Percentiles rank a stretch among this genome's conserved stretches.
phyloP scores from a whole-genome alignment of 176 grass and related monocot genomes.

The Coix lacrymajobi region DNA sequence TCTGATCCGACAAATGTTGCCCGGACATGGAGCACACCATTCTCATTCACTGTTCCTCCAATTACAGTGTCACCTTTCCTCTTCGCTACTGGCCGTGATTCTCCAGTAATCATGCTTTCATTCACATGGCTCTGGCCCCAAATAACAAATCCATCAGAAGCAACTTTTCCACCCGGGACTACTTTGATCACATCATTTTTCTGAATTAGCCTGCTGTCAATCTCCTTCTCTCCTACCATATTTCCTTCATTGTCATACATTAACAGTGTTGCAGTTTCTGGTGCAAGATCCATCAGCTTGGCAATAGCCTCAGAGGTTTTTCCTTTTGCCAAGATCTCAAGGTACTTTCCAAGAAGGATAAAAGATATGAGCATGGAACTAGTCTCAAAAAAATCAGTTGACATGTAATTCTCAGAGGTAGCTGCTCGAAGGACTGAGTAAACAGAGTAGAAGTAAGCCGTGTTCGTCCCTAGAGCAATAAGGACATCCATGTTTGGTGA shows the following conservation, averaged over 20 bases:
- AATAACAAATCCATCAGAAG: constrained; percentile 94
- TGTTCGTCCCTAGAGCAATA: constrained; percentile 92
- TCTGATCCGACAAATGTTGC: constrained; percentile 90
- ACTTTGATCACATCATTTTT: constrained; percentile 99
- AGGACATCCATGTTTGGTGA: constrained; percentile 98
- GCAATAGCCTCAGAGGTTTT: constrained; percentile 96
- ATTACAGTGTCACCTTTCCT: constrained; percentile 86
- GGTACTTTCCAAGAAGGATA: constrained; percentile 94
- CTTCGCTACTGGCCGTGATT: constrained; percentile 83
- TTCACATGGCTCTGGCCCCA: constrained; percentile 97
- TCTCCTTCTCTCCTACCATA: constrained; percentile 67
- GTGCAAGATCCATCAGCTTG: constrained; percentile 93
- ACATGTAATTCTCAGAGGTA: constrained; percentile 56
- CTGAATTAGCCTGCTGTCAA: constrained; percentile 82
- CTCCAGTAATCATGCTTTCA: constrained; percentile 98
- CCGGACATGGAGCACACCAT: constrained; percentile 85
- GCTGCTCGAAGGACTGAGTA: constrained; percentile 79
- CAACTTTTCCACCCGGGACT: constrained; percentile 80
- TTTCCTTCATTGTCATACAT: constrained; percentile 57
- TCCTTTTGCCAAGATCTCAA: constrained; percentile 96
- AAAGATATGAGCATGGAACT: constrained; percentile 99
- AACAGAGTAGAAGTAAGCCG: constrained; percentile 89
- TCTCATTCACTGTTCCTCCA: constrained; percentile 88
- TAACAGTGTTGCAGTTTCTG: constrained; percentile 67
- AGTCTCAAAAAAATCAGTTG: constrained; percentile 96